Evolutionary conservation across 805 yeast genomes (phyloP).

Genomic region (Candida gorgasii): DNA sequence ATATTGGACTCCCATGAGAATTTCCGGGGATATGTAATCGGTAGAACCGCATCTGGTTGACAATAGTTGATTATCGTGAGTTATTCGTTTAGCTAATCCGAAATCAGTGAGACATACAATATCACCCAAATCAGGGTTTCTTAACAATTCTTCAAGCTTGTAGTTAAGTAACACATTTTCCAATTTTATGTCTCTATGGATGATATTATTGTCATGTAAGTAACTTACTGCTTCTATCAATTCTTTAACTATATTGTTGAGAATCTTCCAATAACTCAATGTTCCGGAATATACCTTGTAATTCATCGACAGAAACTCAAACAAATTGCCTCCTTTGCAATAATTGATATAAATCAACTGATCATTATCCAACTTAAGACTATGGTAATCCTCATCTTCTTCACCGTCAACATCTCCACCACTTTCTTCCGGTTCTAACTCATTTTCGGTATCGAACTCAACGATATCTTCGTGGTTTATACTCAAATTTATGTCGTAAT

Average conservation of each 20-base stretch:
- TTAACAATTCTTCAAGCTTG: conserved; percentile 24
- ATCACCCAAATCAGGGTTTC: neutral
- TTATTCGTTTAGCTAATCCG: conserved; percentile 78
- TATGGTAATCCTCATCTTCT: conserved; percentile 14
- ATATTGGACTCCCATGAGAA: conserved; percentile 85
- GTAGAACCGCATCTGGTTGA: conserved; percentile 94
- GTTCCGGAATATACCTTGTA: conserved; percentile 41
- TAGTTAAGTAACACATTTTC: conserved; percentile 70
- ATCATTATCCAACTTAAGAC: conserved; percentile 25
- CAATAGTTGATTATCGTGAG: conserved; percentile 59
- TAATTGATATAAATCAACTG: conserved; percentile 65
- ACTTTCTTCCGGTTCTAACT: conserved; percentile 6
- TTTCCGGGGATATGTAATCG: conserved; percentile 94
- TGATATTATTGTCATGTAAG: conserved; percentile 65
- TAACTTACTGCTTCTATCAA: conserved; percentile 67
- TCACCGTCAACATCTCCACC: conserved; percentile 3
- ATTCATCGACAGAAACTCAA: conserved; percentile 47
- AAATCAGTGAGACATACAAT: conserved; percentile 75
- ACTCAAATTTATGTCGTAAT: conserved; percentile 39
- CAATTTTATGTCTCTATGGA: conserved; percentile 89
- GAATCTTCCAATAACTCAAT: conserved; percentile 45
- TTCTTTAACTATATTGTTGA: conserved; percentile 70
- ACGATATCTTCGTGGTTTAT: conserved; percentile 26
- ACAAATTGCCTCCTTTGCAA: conserved; percentile 84
- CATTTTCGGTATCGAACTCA: conserved; percentile 20